Conservation (phyloP, 2,329 filamentous ascomycete genomes). For the Fusarium avenaceum region DNA sequence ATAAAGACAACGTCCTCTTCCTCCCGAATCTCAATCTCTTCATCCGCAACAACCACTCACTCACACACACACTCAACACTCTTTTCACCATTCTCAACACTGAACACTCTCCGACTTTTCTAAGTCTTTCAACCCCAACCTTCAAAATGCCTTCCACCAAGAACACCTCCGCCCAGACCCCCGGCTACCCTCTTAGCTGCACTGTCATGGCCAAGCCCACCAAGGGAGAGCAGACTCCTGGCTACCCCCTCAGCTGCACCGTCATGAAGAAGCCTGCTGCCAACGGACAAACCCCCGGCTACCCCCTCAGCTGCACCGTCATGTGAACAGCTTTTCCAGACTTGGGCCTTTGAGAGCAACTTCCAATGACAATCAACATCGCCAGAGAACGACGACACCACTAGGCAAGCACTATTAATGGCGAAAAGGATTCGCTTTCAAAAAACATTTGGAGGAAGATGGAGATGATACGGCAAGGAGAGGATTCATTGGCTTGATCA, state of each 20-base stretch:
- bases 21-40: slow-evolving; percentile 11
- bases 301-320: slow-evolving; percentile 52
- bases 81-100: slow-evolving; percentile 48
- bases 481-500: slow-evolving; percentile 30
- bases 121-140: slow-evolving; percentile 46
- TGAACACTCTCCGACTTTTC: slow-evolving; percentile 43
- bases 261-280: slow-evolving; percentile 50
- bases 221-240: slow-evolving; percentile 37
- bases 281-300: slow-evolving; percentile 39
- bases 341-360: slow-evolving; percentile 11
- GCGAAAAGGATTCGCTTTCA: slow-evolving; percentile 23
- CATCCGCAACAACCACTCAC: slow-evolving; percentile 37
- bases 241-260: slow-evolving; percentile 48
- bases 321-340: slow-evolving; percentile 51
- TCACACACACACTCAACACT: slow-evolving; percentile 36
- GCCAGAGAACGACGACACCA: not conserved
- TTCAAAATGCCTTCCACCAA: slow-evolving; percentile 54
- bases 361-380: slow-evolving; percentile 4
- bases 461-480: slow-evolving; percentile 30
- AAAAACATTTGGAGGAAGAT: slow-evolving; percentile 10
- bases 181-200: slow-evolving; percentile 49
- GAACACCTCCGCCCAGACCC: slow-evolving; percentile 45
- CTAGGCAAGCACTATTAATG: not conserved
- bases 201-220: slow-evolving; percentile 50
- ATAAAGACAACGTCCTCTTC: slow-evolving; percentile 39